Evolutionary conservation across 495 filamentous ascomycete species (phyloP).

Genomic region (Hypoxylon fuscum): DNA sequence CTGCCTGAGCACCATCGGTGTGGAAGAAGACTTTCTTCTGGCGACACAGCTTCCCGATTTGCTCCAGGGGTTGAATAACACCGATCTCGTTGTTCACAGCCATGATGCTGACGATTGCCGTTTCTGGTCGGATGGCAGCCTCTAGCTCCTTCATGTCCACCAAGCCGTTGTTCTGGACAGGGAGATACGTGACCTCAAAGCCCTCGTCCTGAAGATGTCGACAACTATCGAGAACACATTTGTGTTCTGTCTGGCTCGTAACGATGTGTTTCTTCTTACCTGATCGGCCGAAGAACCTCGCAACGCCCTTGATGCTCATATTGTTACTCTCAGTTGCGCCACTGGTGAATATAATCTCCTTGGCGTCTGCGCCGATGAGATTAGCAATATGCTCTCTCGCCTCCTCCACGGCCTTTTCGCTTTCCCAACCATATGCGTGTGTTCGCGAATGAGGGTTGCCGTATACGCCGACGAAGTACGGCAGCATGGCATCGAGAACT

Average conservation of each 20-base stretch:
- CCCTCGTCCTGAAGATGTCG: constrained; percentile 96
- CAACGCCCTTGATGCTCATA: constrained; percentile 98
- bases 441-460: constrained; percentile 98
- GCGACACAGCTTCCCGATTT: constrained; percentile 93
- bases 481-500: constrained; percentile 96
- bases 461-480: constrained; percentile 91
- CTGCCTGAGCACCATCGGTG: constrained; percentile 95
- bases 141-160: constrained; percentile 88
- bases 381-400: constrained; percentile 84
- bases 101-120: constrained; percentile 94
- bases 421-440: constrained; percentile 99
- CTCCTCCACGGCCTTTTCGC: constrained; percentile 88
- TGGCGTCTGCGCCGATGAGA: constrained; percentile 91
- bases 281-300: constrained; percentile 87
- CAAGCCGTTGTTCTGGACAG: constrained; percentile 84
- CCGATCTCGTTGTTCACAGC: constrained; percentile 99
- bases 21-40: constrained; percentile 97
- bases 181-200: constrained; percentile 94
- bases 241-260: constrained; percentile 97
- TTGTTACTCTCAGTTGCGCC: constrained; percentile 99
- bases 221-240: constrained; percentile 97
- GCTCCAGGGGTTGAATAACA: constrained; percentile 92
- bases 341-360: constrained; percentile 98
- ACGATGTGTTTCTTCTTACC: constrained; percentile 99
- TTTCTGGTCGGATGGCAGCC: constrained; percentile 89